These are phyloP conservation scores for Tricladium varicosporioides DNA, from an alignment of 2,329 filamentous ascomycete species.

Conservation along the genomic window DNA sequence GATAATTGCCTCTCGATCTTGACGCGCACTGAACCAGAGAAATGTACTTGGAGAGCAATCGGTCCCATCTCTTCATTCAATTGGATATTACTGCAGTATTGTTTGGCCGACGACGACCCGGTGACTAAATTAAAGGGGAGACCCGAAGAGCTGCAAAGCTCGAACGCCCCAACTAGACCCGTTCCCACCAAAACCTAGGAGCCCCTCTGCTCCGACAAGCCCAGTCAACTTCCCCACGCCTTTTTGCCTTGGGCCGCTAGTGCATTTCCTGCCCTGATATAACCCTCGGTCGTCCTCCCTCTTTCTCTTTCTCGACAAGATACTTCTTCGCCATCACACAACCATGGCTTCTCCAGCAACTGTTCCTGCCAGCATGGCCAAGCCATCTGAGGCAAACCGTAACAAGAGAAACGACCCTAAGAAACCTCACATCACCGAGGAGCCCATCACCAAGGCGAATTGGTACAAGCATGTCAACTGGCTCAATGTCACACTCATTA, in stretches of 20 bases:
- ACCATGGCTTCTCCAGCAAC: slow-evolving; percentile 26
- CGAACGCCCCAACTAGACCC: not conserved
- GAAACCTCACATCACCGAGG: slow-evolving; percentile 85
- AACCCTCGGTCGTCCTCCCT: slow-evolving; percentile 10
- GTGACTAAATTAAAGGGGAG: not conserved
- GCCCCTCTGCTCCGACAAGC: slow-evolving; percentile 1
- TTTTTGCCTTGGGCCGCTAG: slow-evolving; percentile 10
- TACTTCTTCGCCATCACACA: slow-evolving; percentile 11
- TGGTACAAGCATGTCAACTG: slow-evolving; percentile 94
- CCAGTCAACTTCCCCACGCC: slow-evolving; percentile 8
- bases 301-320: slow-evolving; percentile 18
- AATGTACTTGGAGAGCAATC: not conserved
- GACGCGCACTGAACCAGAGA: not conserved
- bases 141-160: not conserved
- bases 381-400: slow-evolving; percentile 28
- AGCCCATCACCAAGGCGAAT: slow-evolving; percentile 75
- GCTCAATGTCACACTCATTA: slow-evolving; percentile 81
- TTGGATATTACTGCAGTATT: not conserved
- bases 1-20: slow-evolving; percentile 1
- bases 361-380: slow-evolving; percentile 27
- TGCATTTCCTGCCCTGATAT: slow-evolving; percentile 16
- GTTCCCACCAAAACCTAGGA: slow-evolving; percentile 6
- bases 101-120: not conserved
- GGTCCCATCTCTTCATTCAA: not conserved
- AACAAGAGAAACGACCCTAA: slow-evolving; percentile 49